Evolutionary conservation across 805 yeast genomes (phyloP), one percentile per base, ranked within the genome.

Genomic region (Wickerhamiella musiphila): DNA sequence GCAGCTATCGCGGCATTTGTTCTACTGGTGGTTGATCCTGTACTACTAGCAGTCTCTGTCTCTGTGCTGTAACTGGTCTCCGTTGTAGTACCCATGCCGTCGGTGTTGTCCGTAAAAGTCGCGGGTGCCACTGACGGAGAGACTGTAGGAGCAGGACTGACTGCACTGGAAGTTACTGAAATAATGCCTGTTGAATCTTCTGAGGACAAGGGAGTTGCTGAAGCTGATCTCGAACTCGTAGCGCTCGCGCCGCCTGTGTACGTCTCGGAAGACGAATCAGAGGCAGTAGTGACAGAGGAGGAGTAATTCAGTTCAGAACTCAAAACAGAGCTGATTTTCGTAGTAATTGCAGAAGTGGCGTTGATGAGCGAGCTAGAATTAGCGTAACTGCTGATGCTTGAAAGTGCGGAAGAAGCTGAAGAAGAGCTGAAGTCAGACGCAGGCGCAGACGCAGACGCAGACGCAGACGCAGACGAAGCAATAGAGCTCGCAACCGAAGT

Each of bases 21-120:
- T 11, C 12, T 16, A 13, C 21, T 31, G 6, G 43, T 37, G 11
- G 39, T 35, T 14, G 31, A 22, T 3, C 18, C 31, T 24, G 37
- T 31, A 4, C 28, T 29, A 8, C 16, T 23, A 11, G 31, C 10
- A 6, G 35, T 36, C 22, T 33, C 19, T 2, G 39, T 31, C n/a
- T 26, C 28, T 18, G 8, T 23, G 11, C 23, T 18, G 14, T 32
- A 13, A 20, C 31, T 16, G 20, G 11, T 22, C 9, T 31, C 18
- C 4, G 9, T 21, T 5, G 23, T 21, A 21, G 12, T 21, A 12
- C 23, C 12, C 9, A 21, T 12, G 10, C 5, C 12, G 12, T 21
- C 23, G 9, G 23, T 21, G 23, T 5, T 22, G 18, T 22, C 25
- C 16, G n/a, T 13, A 2, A 26, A n/a, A 18, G 30, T 5, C 9